Conservation (phyloP, 1,139 yeast species). For the Lipomyces yarrowii region DNA sequence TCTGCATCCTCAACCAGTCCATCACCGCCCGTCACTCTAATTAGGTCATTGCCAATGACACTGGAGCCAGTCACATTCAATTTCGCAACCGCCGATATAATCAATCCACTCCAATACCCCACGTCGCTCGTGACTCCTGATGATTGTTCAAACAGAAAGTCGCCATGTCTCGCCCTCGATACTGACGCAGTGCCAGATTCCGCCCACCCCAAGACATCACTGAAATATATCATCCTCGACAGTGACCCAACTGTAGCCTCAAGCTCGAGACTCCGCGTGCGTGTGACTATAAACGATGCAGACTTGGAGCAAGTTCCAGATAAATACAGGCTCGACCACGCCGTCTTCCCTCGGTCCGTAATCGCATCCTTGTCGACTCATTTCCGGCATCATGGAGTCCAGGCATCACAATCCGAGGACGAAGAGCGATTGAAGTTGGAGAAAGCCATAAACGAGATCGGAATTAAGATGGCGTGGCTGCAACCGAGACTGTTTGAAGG, state of each 20-base stretch:
- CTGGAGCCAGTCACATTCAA: not conserved
- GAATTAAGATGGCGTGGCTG: constrained; percentile 28
- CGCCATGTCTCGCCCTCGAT: not conserved
- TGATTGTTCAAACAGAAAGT: not conserved
- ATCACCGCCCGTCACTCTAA: not conserved
- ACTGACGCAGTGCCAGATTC: not conserved
- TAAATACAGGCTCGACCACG: constrained; percentile 25
- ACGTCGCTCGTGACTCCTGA: not conserved
- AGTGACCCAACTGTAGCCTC: not conserved
- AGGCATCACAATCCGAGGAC: not conserved
- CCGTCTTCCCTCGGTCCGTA: constrained; percentile 21
- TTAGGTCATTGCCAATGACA: not conserved
- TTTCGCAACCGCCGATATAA: not conserved
- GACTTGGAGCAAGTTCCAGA: constrained; percentile 25
- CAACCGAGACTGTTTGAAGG: constrained; percentile 27
- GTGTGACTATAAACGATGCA: constrained; percentile 14
- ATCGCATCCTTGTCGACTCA: constrained; percentile 24
- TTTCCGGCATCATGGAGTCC: constrained; percentile 14
- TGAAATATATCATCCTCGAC: constrained; percentile 19
- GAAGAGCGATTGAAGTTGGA: constrained; percentile 8
- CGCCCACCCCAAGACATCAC: constrained; percentile 1
- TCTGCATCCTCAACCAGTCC: not conserved
- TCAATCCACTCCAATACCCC: constrained; percentile 6
- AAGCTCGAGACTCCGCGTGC: constrained; percentile 14
- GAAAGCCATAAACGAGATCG: constrained; percentile 23